Conservation (phyloP, 345 rosid species). For the Toxicodendron radicans region DNA sequence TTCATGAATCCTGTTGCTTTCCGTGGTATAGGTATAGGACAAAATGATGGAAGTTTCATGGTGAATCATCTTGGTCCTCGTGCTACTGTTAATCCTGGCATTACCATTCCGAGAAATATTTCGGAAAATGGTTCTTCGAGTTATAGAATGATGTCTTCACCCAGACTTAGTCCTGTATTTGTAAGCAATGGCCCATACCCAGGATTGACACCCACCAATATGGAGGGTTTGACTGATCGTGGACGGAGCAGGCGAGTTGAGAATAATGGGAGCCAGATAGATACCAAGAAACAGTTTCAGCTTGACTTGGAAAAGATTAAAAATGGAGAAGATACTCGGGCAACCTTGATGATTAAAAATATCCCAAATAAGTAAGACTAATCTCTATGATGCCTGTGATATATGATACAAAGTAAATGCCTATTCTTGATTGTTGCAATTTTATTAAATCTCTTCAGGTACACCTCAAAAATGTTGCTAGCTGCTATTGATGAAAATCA, state of each 20-base stretch:
- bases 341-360: constrained; percentile 67
- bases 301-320: constrained; percentile 80
- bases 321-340: constrained; percentile 60
- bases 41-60: constrained; percentile 45
- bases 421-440: constrained; percentile 6
- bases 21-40: constrained; percentile 51
- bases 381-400: constrained; percentile 8
- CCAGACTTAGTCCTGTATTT: constrained; percentile 62
- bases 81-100: constrained; percentile 47
- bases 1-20: constrained; percentile 55
- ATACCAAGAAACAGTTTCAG: constrained; percentile 74
- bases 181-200: constrained; percentile 58
- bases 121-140: constrained; percentile 53
- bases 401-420: neutral
- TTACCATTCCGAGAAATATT: constrained; percentile 48
- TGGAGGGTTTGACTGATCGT: constrained; percentile 65
- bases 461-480: constrained; percentile 74
- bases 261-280: constrained; percentile 55
- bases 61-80: constrained; percentile 42
- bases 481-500: constrained; percentile 74
- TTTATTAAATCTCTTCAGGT: constrained; percentile 36
- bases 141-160: constrained; percentile 76
- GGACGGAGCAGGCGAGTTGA: constrained; percentile 63
- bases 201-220: constrained; percentile 42
- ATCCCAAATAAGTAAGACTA: constrained; percentile 59